Evolutionary conservation across 257 asterid genomes (phyloP).

Genomic region (Haberlea rhodopensis): DNA sequence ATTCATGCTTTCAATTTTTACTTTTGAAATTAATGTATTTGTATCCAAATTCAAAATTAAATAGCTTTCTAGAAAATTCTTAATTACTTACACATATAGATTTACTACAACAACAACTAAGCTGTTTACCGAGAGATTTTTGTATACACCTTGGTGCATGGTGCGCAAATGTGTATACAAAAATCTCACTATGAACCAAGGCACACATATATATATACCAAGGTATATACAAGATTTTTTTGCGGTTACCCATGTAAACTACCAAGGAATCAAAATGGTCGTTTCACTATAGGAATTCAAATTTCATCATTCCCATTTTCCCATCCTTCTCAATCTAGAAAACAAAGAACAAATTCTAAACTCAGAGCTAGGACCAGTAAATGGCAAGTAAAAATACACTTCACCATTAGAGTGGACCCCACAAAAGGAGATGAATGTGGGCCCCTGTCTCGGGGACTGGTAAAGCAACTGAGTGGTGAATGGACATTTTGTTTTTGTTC

Average conservation of each 20-base stretch:
- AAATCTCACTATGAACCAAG: too few species aligned
- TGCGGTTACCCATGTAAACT: neutral
- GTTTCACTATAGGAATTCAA: neutral
- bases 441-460: constrained; percentile 29
- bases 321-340: neutral
- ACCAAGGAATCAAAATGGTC: neutral
- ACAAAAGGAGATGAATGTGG: constrained; percentile 26
- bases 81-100: too few species aligned
- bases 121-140: too few species aligned
- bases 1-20: neutral
- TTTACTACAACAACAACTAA: too few species aligned
- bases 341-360: constrained; percentile 13
- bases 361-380: constrained; percentile 13
- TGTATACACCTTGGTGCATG: too few species aligned
- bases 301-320: neutral
- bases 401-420: constrained; percentile 30
- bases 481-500: constrained; percentile 18
- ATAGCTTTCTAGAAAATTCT: too few species aligned
- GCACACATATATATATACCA: too few species aligned
- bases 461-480: constrained; percentile 27
- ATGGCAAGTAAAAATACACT: constrained; percentile 22
- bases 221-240: too few species aligned
- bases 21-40: too few species aligned
- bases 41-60: too few species aligned
- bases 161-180: too few species aligned